phyloP scores from a whole-genome alignment of 805 yeast genomes.

The Metschnikowia colocasiae region DNA sequence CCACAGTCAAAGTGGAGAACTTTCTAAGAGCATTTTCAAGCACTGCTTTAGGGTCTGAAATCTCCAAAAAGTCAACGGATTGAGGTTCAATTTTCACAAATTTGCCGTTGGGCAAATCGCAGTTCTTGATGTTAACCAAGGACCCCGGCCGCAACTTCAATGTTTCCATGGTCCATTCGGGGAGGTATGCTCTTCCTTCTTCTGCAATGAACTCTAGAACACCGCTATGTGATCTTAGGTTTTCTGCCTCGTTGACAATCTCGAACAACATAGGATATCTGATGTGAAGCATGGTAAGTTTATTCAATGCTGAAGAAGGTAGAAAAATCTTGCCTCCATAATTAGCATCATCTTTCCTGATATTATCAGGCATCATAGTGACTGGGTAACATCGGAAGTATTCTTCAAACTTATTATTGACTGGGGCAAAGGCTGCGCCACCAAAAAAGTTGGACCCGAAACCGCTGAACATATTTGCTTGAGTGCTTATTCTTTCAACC shows the following conservation, averaged over 20 bases:
- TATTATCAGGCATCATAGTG: conserved; percentile 78
- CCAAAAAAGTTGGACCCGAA: conserved; percentile 41
- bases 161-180: conserved; percentile 94
- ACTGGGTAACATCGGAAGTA: conserved; percentile 91
- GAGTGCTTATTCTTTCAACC: background rate
- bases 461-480: conserved; percentile 37
- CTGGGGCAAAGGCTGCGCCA: conserved; percentile 29
- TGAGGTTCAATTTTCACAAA: conserved; percentile 96
- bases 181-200: conserved; percentile 92
- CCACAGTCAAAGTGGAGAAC: conserved; percentile 80
- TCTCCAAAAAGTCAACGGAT: conserved; percentile 86
- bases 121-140: conserved; percentile 67
- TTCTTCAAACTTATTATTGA: conserved; percentile 61
- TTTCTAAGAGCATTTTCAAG: conserved; percentile 87
- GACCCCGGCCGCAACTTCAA: conserved; percentile 72
- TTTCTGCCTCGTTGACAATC: conserved; percentile 62
- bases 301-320: conserved; percentile 89
- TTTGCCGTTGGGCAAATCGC: conserved; percentile 79
- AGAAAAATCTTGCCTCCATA: conserved; percentile 94
- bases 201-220: conserved; percentile 95
- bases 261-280: conserved; percentile 95
- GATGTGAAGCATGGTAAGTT: conserved; percentile 84
- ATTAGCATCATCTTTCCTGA: conserved; percentile 72
- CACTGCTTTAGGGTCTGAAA: conserved; percentile 94
- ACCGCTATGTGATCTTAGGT: conserved; percentile 75